A percentile compares a stretch with the other conserved stretches of the same genome.
These are phyloP conservation scores for Ustilago nuda DNA, from an alignment of 1,284 basidiomycete species.

Conservation along the genomic window DNA sequence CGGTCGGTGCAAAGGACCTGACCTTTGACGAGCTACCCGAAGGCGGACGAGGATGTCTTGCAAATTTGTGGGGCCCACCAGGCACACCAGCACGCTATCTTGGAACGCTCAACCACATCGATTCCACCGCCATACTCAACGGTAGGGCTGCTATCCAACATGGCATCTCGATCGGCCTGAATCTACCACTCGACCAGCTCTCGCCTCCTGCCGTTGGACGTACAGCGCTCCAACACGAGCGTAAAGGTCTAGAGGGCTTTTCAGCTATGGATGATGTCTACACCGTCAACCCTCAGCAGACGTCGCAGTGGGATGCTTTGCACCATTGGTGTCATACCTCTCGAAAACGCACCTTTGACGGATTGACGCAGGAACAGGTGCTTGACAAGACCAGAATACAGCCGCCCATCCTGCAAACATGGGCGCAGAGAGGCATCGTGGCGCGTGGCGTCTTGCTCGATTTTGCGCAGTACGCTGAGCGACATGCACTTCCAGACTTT, in stretches of 20 bases:
- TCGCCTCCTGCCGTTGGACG: slow-evolving; percentile 5
- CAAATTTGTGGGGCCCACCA: background rate
- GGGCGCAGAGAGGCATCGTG: slow-evolving; percentile 2
- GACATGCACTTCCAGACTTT: background rate
- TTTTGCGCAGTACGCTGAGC: background rate
- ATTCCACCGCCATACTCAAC: background rate
- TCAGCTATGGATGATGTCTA: slow-evolving; percentile 3
- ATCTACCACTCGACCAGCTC: slow-evolving; percentile 1
- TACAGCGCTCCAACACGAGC: background rate
- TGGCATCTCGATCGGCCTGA: slow-evolving; percentile 4
- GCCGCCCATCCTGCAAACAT: background rate
- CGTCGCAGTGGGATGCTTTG: slow-evolving; percentile 2
- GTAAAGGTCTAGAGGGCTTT: background rate
- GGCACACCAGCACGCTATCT: background rate
- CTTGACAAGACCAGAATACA: background rate
- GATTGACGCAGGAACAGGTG: background rate
- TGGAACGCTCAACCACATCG: slow-evolving; percentile 7
- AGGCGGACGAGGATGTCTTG: slow-evolving; percentile 1
- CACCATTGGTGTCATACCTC: slow-evolving; percentile 7
- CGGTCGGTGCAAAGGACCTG: slow-evolving; percentile 1
- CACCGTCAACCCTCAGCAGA: slow-evolving; percentile 4
- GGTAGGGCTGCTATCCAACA: slow-evolving; percentile 1
- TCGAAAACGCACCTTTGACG: slow-evolving; percentile 5
- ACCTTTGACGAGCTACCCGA: slow-evolving; percentile 2
- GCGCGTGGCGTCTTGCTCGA: background rate